These are phyloP conservation scores for Scheffersomyces stipitis DNA, from an alignment of 805 yeast species.

Conservation along the genomic window DNA sequence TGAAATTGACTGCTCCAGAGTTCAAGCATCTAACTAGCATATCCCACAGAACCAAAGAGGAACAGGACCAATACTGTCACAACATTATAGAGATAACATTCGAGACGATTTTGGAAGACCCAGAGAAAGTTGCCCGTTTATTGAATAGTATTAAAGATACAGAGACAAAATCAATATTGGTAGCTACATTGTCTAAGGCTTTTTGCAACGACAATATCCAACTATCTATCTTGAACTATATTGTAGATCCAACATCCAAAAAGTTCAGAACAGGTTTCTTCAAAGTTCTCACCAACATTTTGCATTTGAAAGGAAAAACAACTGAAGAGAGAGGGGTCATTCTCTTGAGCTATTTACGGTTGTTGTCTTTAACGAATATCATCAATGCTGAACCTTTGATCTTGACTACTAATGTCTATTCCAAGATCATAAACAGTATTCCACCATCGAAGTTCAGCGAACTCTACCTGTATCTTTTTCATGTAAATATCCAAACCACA, in stretches of 20 bases:
- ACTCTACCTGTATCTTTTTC: slow-evolving; percentile 30
- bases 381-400: slow-evolving; percentile 24
- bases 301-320: slow-evolving; percentile 10
- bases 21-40: slow-evolving; percentile 25
- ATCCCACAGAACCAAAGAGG: slow-evolving; percentile 22
- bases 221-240: slow-evolving; percentile 25
- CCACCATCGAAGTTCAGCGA: slow-evolving; percentile 18
- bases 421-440: slow-evolving; percentile 14
- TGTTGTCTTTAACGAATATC: slow-evolving; percentile 21
- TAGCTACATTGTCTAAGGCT: slow-evolving; percentile 12
- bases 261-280: slow-evolving; percentile 16
- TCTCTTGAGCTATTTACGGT: slow-evolving; percentile 25
- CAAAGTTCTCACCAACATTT: slow-evolving; percentile 14
- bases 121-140: slow-evolving; percentile 20
- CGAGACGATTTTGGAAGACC: slow-evolving; percentile 26
- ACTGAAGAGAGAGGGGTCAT: slow-evolving; percentile 14
- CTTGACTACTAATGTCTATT: slow-evolving; percentile 13
- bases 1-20: slow-evolving; percentile 19
- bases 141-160: slow-evolving; percentile 19
- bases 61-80: slow-evolving; percentile 28
- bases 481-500: slow-evolving; percentile 32
- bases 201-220: slow-evolving; percentile 21
- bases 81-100: slow-evolving; percentile 29
- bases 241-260: slow-evolving; percentile 21
- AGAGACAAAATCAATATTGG: slow-evolving; percentile 14